Base-by-base conservation (phyloP, 345 rosid species). In the Aquilaria malaccensis region DNA sequence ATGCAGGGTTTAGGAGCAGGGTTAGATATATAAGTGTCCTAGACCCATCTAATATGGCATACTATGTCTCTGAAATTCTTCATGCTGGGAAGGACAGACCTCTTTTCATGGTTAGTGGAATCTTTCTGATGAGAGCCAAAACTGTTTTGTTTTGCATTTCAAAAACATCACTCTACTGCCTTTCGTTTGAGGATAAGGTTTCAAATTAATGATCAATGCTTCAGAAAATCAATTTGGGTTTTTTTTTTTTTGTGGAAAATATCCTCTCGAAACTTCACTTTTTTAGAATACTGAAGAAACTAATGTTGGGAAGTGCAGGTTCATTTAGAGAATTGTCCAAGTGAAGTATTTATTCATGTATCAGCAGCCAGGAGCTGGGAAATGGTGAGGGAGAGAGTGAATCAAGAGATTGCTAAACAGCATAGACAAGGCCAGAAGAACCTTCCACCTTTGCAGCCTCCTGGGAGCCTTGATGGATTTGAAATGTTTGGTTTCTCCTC, bases 401-500 rank as follows among this genome's bases (percentile, higher is more conserved):
- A 95, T 73, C 89, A 80, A 68, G 99, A 95, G 85, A 95, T 95
- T 68, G 61, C 80, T 14, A 95, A 78, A 80, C 93, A 83, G 29
- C 96, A 91, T 75, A 88, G 79, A 74, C 59, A 80, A 54, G 99
- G 97, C 49, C 86, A 65, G 72, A 70, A 49, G 55, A 83, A 84
- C 72, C 95, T 95, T 67, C 89, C 93, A 57, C 97, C 96, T 59
- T 67, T 95, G 67, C 98, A 88, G 72, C 99, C 99, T 59, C 85
- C 98, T 45, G 96, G 96, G 33, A 95, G 96, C 72, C 98, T 90
- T 9, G 99, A 95, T 66, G 99, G 99, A 61, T 80, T 83, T 61
- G 97, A 91, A 78, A 83, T 95, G 96, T 95, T 88, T 60, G 99
- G 98, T 59, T 95, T 88, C 71, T 79, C 93, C 50, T 88, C 99